phyloP scores from a whole-genome alignment of 768 basidiomycete species.

The Pisolithus sp. region DNA sequence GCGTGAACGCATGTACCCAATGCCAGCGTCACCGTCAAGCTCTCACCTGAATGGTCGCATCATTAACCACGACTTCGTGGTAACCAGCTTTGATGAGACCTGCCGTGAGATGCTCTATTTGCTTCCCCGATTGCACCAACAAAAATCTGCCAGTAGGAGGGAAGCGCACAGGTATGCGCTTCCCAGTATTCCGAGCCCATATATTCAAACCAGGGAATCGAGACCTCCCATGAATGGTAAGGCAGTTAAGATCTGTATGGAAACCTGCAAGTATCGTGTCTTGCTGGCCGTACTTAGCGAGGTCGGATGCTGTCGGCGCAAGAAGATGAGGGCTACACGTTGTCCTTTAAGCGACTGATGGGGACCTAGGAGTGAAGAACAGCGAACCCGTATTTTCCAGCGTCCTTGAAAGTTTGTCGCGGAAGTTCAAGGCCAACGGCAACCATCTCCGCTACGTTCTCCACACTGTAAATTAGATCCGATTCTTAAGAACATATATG shows the following conservation, averaged over 20 bases:
- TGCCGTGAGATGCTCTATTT: conserved; percentile 81
- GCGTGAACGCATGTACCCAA: not conserved
- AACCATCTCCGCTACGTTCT: conserved; percentile 82
- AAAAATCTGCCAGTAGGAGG: conserved; percentile 75
- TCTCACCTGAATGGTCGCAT: conserved; percentile 63
- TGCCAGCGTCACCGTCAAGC: not conserved
- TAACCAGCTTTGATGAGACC: conserved; percentile 88
- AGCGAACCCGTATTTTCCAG: conserved; percentile 77
- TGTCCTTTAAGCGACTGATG: conserved; percentile 1
- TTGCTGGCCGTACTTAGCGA: conserved; percentile 67
- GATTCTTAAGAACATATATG: conserved; percentile 3
- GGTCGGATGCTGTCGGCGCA: conserved; percentile 90
- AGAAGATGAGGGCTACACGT: conserved; percentile 69
- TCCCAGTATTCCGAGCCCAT: conserved; percentile 93
- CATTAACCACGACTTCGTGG: conserved; percentile 92
- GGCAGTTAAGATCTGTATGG: conserved; percentile 89
- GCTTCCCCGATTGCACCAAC: conserved; percentile 93
- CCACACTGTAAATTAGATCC: conserved; percentile 47
- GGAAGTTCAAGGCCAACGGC: conserved; percentile 78
- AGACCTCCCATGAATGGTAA: conserved; percentile 86
- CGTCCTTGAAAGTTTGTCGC: conserved; percentile 62
- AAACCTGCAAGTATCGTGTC: conserved; percentile 91
- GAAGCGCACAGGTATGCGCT: conserved; percentile 81
- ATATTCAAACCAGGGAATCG: conserved; percentile 86
- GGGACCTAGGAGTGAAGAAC: not conserved